phyloP scores from a whole-genome alignment of 192 early-diverging fungal genomes.

The Tieghemiomyces parasiticus region DNA sequence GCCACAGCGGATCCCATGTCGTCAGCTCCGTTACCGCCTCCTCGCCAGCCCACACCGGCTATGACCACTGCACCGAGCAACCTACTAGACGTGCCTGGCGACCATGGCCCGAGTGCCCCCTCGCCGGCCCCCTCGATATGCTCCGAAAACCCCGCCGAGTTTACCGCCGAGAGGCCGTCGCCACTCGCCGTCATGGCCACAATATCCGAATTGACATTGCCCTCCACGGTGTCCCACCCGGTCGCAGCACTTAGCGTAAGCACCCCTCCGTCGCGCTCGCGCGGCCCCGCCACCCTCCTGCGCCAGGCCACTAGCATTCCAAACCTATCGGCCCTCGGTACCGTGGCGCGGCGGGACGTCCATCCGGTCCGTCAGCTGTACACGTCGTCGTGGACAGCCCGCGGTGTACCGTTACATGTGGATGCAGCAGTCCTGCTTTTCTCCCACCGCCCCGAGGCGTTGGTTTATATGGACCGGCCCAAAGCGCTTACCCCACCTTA shows the following conservation, averaged over 20 bases:
- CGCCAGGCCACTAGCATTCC: not conserved
- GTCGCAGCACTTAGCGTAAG: no score
- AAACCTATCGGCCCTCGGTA: not conserved
- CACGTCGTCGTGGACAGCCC: not conserved
- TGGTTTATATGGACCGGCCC: not conserved
- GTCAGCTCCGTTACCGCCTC: not conserved
- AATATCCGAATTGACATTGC: no score
- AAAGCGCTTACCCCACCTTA: slow-evolving; percentile 1
- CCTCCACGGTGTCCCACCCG: no score
- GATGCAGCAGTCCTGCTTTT: slow-evolving; percentile 3
- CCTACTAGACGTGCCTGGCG: not conserved
- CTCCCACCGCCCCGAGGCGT: not conserved
- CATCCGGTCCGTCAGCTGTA: not conserved
- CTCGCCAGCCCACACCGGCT: not conserved
- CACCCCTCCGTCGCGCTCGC: no score
- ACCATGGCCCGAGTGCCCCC: not conserved
- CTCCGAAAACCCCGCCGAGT: not conserved
- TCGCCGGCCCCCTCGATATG: not conserved
- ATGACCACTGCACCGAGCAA: not conserved
- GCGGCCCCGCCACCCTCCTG: not conserved
- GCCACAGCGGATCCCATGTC: no score
- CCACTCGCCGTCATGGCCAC: no score
- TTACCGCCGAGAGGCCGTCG: not conserved
- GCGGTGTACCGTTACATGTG: not conserved
- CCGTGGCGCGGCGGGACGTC: not conserved